Conservation (phyloP, 495 filamentous ascomycete genomes). For the Melanomma pulvis-pyrius region DNA sequence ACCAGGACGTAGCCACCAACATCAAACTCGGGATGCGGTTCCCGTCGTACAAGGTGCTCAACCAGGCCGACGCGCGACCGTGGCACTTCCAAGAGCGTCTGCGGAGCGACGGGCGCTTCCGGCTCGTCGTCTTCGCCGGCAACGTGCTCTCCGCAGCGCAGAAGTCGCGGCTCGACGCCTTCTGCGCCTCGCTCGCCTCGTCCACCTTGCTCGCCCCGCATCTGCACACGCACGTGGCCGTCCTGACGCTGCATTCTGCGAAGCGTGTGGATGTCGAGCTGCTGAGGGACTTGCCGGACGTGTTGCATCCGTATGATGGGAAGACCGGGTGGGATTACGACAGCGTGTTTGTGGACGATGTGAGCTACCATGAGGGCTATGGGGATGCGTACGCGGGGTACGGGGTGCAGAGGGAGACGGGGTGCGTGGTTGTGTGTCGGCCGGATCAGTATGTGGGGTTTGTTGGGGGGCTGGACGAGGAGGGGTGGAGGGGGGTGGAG, state of each 20-base stretch:
- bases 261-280: constrained; percentile 52
- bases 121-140: constrained; percentile 67
- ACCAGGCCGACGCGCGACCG: constrained; percentile 42
- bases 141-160: constrained; percentile 55
- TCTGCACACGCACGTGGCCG: constrained; percentile 56
- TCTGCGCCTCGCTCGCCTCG: constrained; percentile 49
- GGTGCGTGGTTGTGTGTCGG: constrained; percentile 62
- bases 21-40: constrained; percentile 43
- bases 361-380: constrained; percentile 59
- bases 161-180: constrained; percentile 49
- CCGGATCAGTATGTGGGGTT: constrained; percentile 71
- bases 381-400: constrained; percentile 66
- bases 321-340: constrained; percentile 66
- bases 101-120: constrained; percentile 63
- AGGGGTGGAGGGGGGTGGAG: constrained; percentile 46
- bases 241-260: constrained; percentile 64
- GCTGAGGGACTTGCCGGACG: constrained; percentile 60
- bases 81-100: constrained; percentile 46
- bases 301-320: constrained; percentile 61
- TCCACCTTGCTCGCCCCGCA: constrained; percentile 49
- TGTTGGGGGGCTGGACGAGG: constrained; percentile 60
- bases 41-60: constrained; percentile 42
- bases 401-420: constrained; percentile 61
- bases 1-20: constrained; percentile 39
- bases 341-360: constrained; percentile 67